These are phyloP conservation scores for Noccaea bulbosa DNA, from an alignment of 345 rosid genomes.

Conservation along the genomic window DNA sequence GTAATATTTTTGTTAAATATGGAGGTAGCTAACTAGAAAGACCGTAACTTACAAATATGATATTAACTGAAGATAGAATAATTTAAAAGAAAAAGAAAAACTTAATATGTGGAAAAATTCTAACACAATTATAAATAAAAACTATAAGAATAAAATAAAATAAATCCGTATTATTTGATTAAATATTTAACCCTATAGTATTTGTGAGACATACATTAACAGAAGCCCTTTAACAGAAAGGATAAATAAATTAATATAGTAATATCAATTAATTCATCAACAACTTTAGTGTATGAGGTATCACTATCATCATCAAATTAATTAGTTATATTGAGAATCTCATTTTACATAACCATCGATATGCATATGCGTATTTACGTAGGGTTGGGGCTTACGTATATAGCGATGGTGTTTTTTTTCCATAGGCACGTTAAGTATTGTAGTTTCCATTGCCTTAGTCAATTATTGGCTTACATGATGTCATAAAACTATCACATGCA, in stretches of 20 bases:
- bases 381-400: slow-evolving; percentile 13
- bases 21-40: background rate
- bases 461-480: slow-evolving; percentile 24
- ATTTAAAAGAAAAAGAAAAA: background rate
- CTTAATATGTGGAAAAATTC: background rate
- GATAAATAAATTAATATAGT: background rate
- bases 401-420: background rate
- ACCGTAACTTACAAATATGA: background rate
- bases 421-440: slow-evolving; percentile 31
- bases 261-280: background rate
- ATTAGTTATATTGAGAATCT: background rate
- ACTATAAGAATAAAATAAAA: background rate
- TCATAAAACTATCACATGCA: slow-evolving; percentile 14
- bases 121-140: background rate
- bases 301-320: background rate
- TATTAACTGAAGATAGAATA: background rate
- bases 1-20: background rate
- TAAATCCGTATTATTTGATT: background rate
- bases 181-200: background rate
- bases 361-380: background rate
- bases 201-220: background rate
- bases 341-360: slow-evolving; percentile 10
- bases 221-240: too few species aligned
- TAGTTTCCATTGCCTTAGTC: slow-evolving; percentile 22
- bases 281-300: background rate